Evolutionary conservation across 495 filamentous ascomycete species (phyloP), one percentile per base, ranked within the genome.

Genomic region (Aspergillus bertholletiae): DNA sequence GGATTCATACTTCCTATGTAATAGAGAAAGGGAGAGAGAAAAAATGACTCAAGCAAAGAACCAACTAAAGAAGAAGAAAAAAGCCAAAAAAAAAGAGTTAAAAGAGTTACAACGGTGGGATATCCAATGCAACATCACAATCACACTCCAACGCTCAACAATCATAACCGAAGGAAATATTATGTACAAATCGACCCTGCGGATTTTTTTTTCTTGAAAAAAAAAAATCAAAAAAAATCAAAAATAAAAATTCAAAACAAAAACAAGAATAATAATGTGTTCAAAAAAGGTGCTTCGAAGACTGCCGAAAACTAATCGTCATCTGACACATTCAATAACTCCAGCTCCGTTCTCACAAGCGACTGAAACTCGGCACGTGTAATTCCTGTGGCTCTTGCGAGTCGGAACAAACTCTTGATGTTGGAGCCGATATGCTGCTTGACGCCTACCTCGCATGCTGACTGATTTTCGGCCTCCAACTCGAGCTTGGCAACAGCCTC

Each of bases 341-440:
- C 87, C 59, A 97, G 65, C 72, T 98, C 94, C 3, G 80, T 89
- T 71, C 80, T 78, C 2, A 98, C 81, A 55, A 96, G 68, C 49
- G 81, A 74, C 70, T 92, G 88, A 71, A 98, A 97, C 58, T 96
- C 92, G 23, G 80, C 79, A 46, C 89, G 77, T 45, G 89, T 85
- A 56, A 98, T 91, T 2, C 94, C 94, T 18, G 84, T 84, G 15
- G 83, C 80, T 61, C 84, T 83, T 40, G 91, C 90, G 28, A 98
- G 74, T 34, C 90, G 76, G 64, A 87, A 96, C 56, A 98, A 68
- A 68, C 89, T 94, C 77, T 96, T 92, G 55, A 98, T 84, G 63
- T 86, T 92, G 7, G 88, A 84, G 40, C 87, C 83, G 23, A 98
- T 86, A 69, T 97, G 94, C 68, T 96, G 90, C 68, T 90, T 89